These are phyloP conservation scores for Eucalyptus sp. DNA, from an alignment of 345 rosid genomes.

Conservation along the genomic window DNA sequence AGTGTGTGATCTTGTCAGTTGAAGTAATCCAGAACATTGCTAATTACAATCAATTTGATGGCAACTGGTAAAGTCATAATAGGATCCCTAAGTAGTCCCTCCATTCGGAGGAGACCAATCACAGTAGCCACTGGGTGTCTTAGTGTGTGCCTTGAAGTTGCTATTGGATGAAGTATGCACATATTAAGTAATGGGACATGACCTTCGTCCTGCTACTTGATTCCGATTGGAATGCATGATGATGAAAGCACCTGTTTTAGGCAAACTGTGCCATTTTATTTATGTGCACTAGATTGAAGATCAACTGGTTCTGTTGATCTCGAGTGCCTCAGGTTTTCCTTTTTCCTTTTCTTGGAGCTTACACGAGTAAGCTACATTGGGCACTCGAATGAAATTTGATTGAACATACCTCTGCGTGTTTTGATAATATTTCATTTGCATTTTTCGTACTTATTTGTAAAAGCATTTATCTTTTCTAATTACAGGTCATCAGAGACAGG, in stretches of 20 bases:
- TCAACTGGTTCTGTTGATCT: not conserved
- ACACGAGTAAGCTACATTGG: not conserved
- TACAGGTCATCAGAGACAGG: slow-evolving; percentile 24
- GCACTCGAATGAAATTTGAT: not conserved
- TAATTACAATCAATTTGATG: not conserved
- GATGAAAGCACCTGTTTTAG: not conserved
- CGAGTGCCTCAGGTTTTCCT: not conserved
- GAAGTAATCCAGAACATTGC: not conserved
- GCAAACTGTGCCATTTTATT: not conserved
- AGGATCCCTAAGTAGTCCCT: not conserved
- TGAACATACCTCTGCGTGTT: not conserved
- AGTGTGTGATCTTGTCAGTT: not conserved
- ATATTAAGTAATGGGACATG: not conserved
- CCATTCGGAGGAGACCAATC: not conserved
- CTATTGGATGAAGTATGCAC: not conserved
- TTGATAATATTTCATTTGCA: not conserved
- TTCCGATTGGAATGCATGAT: rapidly evolving
- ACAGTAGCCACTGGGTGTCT: not conserved
- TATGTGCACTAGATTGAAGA: not conserved
- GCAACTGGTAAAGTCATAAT: not conserved
- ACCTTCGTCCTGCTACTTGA: not conserved
- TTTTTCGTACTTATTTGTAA: not conserved
- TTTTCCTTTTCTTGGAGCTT: not conserved
- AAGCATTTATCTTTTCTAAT: not conserved
- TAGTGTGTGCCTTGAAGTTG: not conserved